phyloP scores from a whole-genome alignment of 208 protist species.

The Acanthamoeba healyi region DNA sequence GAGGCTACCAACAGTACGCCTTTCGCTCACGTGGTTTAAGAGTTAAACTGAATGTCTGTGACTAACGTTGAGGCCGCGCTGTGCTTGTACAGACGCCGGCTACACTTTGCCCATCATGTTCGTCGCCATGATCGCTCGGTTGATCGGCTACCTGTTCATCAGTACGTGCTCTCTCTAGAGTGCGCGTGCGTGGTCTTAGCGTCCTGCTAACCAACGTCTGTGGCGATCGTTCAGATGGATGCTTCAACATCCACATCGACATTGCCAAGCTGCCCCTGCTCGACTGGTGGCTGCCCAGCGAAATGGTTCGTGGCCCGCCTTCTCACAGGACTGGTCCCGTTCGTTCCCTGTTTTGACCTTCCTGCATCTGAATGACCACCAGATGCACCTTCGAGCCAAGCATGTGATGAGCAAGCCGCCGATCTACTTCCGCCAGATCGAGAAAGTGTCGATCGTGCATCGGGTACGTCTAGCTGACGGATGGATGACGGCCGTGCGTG shows the following conservation, averaged over 20 bases:
- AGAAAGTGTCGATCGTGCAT: constrained; percentile 67
- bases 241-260: constrained; percentile 64
- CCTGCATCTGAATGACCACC: background rate
- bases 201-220: background rate
- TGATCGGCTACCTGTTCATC: constrained; percentile 47
- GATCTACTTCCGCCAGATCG: constrained; percentile 61
- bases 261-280: constrained; percentile 54
- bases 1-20: constrained; percentile 43
- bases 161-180: background rate
- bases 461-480: constrained; percentile 22
- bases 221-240: background rate
- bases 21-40: too few relatives aligned
- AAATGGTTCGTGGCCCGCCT: background rate
- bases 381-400: constrained; percentile 6
- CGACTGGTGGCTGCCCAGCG: constrained; percentile 54
- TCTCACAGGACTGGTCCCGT: background rate
- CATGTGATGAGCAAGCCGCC: constrained; percentile 65
- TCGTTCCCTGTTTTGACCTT: background rate
- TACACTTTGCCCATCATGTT: constrained; percentile 61
- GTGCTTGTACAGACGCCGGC: constrained; percentile 46
- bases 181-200: background rate
- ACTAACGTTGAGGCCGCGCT: too few relatives aligned
- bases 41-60: too few relatives aligned
- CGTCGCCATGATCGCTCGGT: constrained; percentile 15
- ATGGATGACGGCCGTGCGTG: too few relatives aligned